A percentile compares a stretch with the other conserved stretches of the same genome.
phyloP scores from a whole-genome alignment of 345 rosid genomes.

The Gossypium longicalyx region DNA sequence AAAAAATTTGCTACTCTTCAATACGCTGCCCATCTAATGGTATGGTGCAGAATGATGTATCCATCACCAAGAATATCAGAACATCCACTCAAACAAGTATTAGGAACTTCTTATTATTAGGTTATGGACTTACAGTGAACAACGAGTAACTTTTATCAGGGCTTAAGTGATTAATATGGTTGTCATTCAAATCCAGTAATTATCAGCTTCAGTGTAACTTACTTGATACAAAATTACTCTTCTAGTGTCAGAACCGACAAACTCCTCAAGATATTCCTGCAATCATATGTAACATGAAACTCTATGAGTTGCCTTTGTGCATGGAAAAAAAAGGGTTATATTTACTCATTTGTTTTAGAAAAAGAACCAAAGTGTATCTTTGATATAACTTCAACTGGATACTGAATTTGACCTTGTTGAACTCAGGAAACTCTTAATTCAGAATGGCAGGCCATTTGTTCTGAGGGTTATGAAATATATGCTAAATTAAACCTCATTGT shows the following conservation, averaged over 20 bases:
- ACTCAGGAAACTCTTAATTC: not conserved
- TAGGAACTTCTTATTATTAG: not conserved
- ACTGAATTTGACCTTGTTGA: not conserved
- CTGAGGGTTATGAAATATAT: not conserved
- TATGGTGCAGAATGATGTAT: not conserved
- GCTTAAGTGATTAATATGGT: not conserved
- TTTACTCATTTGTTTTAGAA: not conserved
- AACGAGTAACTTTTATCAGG: not conserved
- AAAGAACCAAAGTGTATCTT: not conserved
- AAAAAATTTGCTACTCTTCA: not conserved
- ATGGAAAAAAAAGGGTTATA: not conserved
- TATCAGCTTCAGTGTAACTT: conserved; percentile 15
- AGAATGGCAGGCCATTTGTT: not conserved
- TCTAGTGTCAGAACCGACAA: conserved; percentile 56
- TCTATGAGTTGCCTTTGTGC: not conserved
- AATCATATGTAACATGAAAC: conserved; percentile 15
- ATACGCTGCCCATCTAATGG: not conserved
- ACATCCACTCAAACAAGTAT: not conserved
- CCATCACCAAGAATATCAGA: not conserved
- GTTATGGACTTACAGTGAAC: not conserved
- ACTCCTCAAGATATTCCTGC: conserved; percentile 82
- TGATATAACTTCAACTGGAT: not conserved
- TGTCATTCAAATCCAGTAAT: not conserved
- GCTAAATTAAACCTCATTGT: not conserved
- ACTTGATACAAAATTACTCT: conserved; percentile 75